phyloP scores from a whole-genome alignment of 139 green algal genomes.

The Pseudopediastrum boryanum region DNA sequence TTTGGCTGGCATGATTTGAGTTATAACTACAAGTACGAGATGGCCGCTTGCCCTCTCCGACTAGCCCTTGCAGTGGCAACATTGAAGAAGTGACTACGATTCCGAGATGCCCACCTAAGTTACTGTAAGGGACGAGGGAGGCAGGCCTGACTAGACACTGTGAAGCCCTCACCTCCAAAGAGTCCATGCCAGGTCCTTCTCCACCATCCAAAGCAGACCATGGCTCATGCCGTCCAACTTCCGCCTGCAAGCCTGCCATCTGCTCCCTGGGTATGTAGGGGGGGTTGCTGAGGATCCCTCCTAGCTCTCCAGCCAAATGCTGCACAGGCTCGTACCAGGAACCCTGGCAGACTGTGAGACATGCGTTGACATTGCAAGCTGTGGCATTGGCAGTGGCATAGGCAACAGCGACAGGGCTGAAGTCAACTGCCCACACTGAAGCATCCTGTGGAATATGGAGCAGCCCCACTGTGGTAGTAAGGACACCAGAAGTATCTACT shows the following conservation, averaged over 20 bases:
- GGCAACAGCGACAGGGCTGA: conserved; percentile 51
- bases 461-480: no score
- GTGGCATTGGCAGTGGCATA: conserved; percentile 67
- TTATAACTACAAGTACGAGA: not conserved
- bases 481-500: no score
- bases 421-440: conserved; percentile 71
- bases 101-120: no score
- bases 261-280: conserved; percentile 85
- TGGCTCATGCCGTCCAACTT: conserved; percentile 87
- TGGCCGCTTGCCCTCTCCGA: no score
- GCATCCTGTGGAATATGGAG: no score
- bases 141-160: no score
- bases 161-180: conserved; percentile 42
- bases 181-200: conserved; percentile 63
- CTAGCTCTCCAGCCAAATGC: conserved; percentile 48
- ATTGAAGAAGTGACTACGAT: no score
- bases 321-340: conserved; percentile 78
- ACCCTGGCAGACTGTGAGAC: conserved; percentile 58
- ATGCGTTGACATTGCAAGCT: conserved; percentile 16
- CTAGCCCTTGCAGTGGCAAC: not conserved
- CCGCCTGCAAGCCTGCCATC: conserved; percentile 73
- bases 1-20: no score
- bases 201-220: conserved; percentile 84
- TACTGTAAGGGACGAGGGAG: no score
- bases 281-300: conserved; percentile 92